Evolutionary conservation across 495 filamentous ascomycete genomes (phyloP).

Genomic region (Aspergillus sclerotioniger): DNA sequence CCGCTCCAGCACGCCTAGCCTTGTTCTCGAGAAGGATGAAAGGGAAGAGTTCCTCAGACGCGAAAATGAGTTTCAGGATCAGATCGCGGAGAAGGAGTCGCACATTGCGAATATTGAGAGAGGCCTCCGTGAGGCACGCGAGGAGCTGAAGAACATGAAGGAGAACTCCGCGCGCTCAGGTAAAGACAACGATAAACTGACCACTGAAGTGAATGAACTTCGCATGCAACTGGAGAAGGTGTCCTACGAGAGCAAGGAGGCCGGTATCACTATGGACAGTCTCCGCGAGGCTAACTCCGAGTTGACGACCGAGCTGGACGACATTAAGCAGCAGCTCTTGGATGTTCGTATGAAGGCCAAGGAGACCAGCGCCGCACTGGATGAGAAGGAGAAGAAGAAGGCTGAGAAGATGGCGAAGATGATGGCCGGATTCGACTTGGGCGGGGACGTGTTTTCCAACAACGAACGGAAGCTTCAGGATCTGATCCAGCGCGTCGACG

Average conservation of each 20-base stretch:
- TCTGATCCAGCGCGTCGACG: conserved; percentile 77
- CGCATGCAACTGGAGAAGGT: conserved; percentile 95
- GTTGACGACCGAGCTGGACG: conserved; percentile 85
- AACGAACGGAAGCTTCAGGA: conserved; percentile 82
- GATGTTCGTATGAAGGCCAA: conserved; percentile 94
- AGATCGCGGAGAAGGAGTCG: conserved; percentile 88
- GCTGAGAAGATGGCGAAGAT: conserved; percentile 99
- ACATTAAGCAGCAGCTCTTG: conserved; percentile 93
- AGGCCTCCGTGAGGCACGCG: conserved; percentile 71
- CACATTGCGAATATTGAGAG: conserved; percentile 75
- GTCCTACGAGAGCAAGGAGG: conserved; percentile 94
- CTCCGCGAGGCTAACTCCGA: conserved; percentile 94
- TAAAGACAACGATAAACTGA: conserved; percentile 83
- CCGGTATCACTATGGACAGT: conserved; percentile 94
- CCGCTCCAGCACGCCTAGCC: conserved; percentile 79
- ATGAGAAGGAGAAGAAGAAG: conserved; percentile 98
- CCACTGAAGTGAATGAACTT: conserved; percentile 80
- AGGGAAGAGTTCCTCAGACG: conserved; percentile 92
- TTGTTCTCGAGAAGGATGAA: conserved; percentile 92
- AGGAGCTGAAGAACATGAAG: conserved; percentile 77
- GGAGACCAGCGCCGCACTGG: conserved; percentile 80
- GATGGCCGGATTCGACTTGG: conserved; percentile 98
- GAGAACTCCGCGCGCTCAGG: conserved; percentile 76
- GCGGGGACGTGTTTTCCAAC: conserved; percentile 82
- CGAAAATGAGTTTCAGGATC: conserved; percentile 96